Evolutionary conservation across 331 rosid genomes (phyloP), one percentile per base, ranked within the genome.

Genomic region (Saraca asoca): DNA sequence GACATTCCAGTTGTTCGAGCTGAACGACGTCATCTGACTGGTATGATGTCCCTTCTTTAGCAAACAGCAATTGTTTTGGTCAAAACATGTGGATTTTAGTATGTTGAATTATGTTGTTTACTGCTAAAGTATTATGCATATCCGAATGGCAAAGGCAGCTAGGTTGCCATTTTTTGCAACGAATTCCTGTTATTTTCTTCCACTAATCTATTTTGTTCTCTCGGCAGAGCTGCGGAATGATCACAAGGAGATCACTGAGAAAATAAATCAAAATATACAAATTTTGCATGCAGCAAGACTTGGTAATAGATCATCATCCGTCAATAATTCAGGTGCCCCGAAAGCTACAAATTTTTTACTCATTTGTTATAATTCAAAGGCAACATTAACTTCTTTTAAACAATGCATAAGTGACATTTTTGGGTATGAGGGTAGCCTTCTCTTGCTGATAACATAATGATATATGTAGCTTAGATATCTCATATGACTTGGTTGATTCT

Each of bases 1-100:
- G 98, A 93, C 62, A 85, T 93, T 78, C 90, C 90, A 12, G 79
- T 43, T 33, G 80, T 93, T 55, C 87, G 85, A 54, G 85, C 96
- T 0, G 86, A 90, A 71, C 81, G 97, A 54, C 80, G 55, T 62
- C 96, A 90, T 20, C 95, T 93, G 53, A 55, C 88, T 60, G 98
- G 98, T 87, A 80, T 24, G 24, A 7, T 65, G 50, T 57, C 24
- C 50, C 5, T 24, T 3, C 31, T 24, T 24, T 24, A 24, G 31
- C 31, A 24, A 24, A 24, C 31, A 24, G 31, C 31, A 24, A 3
- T 1, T 1, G 31, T 24, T 24, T 24, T 24, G 31, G 31, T 24
- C 31, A 24, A 24, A 1, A 24, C 3, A 24, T 1, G 31, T 24
- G 31, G 5, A 11, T 17, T 37, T 46, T 0, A 13, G 14, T 29